Conservation (phyloP, 2,329 filamentous ascomycete species). For the Beauveria medogensis region DNA sequence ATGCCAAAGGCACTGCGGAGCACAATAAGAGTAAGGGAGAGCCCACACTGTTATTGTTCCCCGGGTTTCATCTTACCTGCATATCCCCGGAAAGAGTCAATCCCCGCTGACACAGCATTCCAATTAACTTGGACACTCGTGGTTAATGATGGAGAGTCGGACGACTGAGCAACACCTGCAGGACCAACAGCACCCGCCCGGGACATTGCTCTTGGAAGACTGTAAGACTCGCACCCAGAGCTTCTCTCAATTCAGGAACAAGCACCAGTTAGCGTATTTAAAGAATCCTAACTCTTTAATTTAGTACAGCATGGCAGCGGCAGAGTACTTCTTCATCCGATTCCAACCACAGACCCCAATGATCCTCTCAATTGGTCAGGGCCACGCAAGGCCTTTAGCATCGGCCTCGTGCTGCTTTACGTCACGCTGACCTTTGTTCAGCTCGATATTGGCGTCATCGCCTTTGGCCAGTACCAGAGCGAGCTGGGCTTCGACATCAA, state of each 20-base stretch:
- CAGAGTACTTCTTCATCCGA: conserved; percentile 10
- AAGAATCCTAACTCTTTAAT: neutral
- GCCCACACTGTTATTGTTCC: neutral
- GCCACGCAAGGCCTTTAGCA: neutral
- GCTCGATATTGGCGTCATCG: neutral
- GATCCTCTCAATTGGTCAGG: conserved; percentile 12
- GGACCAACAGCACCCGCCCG: conserved; percentile 3
- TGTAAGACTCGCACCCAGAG: neutral
- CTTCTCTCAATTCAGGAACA: neutral
- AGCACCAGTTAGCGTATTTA: neutral
- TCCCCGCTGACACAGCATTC: neutral
- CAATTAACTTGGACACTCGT: neutral
- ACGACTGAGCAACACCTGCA: neutral
- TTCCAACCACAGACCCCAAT: conserved; percentile 12
- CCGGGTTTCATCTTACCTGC: neutral
- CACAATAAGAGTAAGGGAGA: neutral
- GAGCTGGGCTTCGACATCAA: conserved; percentile 34
- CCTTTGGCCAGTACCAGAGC: conserved; percentile 32
- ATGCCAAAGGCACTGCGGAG: neutral
- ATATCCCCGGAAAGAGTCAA: neutral
- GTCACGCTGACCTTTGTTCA: neutral
- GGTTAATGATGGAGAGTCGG: neutral
- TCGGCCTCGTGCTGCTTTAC: conserved; percentile 1
- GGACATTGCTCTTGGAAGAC: neutral
- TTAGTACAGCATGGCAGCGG: neutral